Evolutionary conservation across 139 green algal species (phyloP).

Genomic region (Tetraselmis chui): DNA sequence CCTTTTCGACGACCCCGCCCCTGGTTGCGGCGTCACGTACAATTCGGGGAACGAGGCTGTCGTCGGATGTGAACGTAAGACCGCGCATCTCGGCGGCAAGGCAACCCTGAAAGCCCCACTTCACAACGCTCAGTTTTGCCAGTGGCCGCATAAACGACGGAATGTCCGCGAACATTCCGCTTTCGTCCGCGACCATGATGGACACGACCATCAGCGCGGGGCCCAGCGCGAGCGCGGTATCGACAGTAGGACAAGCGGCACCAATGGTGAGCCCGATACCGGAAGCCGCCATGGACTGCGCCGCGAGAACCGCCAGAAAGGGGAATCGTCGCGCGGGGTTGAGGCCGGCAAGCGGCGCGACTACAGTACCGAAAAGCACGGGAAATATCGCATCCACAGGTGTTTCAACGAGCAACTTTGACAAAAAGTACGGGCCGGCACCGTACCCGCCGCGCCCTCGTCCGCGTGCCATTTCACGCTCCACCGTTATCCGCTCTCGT

Average conservation of each 20-base stretch:
- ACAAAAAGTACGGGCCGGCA: conserved; percentile 51
- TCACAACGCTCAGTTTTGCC: not conserved
- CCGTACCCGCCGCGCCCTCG: conserved; percentile 28
- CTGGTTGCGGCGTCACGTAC: not conserved
- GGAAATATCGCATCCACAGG: conserved; percentile 77
- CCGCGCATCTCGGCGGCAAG: not conserved
- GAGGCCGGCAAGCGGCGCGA: conserved; percentile 78
- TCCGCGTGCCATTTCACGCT: conserved; percentile 58
- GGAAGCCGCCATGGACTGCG: conserved; percentile 2
- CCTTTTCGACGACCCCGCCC: not conserved
- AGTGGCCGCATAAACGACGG: not conserved
- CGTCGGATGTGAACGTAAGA: not conserved
- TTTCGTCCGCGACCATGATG: conserved; percentile 61
- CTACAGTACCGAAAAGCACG: conserved; percentile 64
- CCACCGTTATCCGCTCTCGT: conserved; percentile 65
- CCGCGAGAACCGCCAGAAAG: not conserved
- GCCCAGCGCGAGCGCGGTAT: conserved; percentile 85
- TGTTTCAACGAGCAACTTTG: conserved; percentile 82
- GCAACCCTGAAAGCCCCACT: not conserved
- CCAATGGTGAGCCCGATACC: conserved; percentile 74
- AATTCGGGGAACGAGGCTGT: not conserved
- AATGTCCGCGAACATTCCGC: not conserved
- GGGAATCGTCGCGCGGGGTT: conserved; percentile 28
- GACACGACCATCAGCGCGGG: conserved; percentile 87
- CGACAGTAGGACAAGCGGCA: conserved; percentile 56